These are phyloP conservation scores for Monilinia laxa DNA, from an alignment of 2,329 filamentous ascomycete genomes.

Conservation along the genomic window DNA sequence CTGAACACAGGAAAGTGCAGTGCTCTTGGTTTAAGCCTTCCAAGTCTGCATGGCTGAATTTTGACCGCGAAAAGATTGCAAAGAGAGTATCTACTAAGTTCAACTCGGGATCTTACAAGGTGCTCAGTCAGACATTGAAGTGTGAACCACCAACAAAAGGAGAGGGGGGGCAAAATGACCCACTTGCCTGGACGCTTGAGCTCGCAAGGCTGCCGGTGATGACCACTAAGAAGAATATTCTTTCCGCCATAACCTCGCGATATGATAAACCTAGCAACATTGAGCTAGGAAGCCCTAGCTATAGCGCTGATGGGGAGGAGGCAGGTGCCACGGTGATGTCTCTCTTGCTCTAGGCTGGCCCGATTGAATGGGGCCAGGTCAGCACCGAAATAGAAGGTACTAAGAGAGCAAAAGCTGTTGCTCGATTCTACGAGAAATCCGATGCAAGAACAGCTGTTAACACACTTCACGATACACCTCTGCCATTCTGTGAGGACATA, in stretches of 20 bases:
- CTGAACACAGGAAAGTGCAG: too few species aligned
- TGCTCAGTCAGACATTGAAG: too few species aligned
- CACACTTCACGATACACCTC: constrained; percentile 37
- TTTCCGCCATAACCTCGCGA: constrained; percentile 22
- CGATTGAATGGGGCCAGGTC: constrained; percentile 21
- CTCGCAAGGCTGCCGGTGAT: too few species aligned
- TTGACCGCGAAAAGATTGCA: too few species aligned
- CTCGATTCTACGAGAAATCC: constrained; percentile 43
- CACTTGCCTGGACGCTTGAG: too few species aligned
- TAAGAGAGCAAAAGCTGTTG: constrained; percentile 42
- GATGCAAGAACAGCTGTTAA: constrained; percentile 42
- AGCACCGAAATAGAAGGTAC: background rate
- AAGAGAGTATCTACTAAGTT: too few species aligned
- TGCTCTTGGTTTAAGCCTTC: too few species aligned
- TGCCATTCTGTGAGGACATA: constrained; percentile 39
- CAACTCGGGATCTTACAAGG: too few species aligned
- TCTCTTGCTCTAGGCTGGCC: constrained; percentile 24
- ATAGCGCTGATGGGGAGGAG: constrained; percentile 26
- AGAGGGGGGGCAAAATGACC: too few species aligned
- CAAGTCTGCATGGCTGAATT: too few species aligned
- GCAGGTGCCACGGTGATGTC: constrained; percentile 30
- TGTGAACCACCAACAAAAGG: too few species aligned
- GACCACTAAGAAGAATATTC: too few species aligned
- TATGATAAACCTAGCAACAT: constrained; percentile 29
- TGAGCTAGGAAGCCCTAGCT: constrained; percentile 27